phyloP scores from a whole-genome alignment of 2,329 filamentous ascomycete genomes.

The Colletotrichum higginsianum region DNA sequence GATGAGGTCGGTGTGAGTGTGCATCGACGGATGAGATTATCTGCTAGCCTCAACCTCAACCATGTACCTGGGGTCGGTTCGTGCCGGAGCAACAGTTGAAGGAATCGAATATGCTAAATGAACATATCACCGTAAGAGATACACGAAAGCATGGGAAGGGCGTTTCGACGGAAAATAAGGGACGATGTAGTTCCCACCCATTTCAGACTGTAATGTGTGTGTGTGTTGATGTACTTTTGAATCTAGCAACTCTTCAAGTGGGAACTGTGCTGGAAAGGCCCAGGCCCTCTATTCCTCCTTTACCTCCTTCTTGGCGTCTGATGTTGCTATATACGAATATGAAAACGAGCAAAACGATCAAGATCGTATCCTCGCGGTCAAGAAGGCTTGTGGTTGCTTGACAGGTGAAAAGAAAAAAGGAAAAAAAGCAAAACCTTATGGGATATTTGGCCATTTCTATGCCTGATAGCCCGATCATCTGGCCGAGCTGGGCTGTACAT shows the following conservation, averaged over 20 bases:
- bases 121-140: not conserved
- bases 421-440: too few relatives aligned
- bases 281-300: not conserved
- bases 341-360: not conserved
- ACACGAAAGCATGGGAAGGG: too few relatives aligned
- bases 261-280: not conserved
- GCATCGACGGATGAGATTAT: too few relatives aligned
- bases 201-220: not conserved
- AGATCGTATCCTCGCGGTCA: not conserved
- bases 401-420: too few relatives aligned
- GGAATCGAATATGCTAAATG: not conserved
- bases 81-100: not conserved
- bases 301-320: not conserved
- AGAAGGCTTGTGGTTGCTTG: too few relatives aligned
- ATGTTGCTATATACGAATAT: not conserved
- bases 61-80: not conserved
- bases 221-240: not conserved
- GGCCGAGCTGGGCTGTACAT: too few relatives aligned
- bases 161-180: not conserved
- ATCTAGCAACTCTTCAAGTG: not conserved
- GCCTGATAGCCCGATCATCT: too few relatives aligned
- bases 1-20: too few relatives aligned
- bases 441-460: too few relatives aligned
- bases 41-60: too few relatives aligned
- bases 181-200: not conserved